These are phyloP conservation scores for Diplodia scrobiculata DNA, from an alignment of 2,329 filamentous ascomycete species.

Conservation along the genomic window DNA sequence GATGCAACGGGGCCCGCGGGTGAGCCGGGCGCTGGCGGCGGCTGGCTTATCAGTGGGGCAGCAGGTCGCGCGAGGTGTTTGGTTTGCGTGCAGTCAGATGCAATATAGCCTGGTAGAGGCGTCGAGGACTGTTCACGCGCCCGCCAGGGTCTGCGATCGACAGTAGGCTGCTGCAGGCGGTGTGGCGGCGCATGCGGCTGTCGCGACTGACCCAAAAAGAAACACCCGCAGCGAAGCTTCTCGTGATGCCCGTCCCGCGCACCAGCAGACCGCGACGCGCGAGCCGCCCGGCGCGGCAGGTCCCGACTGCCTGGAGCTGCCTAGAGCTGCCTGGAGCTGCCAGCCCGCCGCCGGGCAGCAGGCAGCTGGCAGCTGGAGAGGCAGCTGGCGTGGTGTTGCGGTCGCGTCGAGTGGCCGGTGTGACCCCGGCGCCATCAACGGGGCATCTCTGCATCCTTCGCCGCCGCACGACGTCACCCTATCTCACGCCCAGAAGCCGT, in stretches of 20 bases:
- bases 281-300: not conserved
- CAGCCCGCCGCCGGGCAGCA: too few species aligned
- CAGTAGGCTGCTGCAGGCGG: constrained; percentile 7
- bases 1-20: not conserved
- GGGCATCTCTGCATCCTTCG: not conserved
- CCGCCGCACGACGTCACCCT: not conserved
- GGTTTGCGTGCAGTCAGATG: constrained; percentile 10
- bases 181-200: constrained; percentile 17
- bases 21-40: not conserved
- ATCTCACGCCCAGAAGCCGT: not conserved
- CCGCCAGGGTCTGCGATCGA: constrained; percentile 23
- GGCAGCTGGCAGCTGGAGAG: too few species aligned
- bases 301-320: not conserved
- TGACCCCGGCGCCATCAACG: constrained; percentile 4
- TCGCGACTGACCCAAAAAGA: constrained; percentile 3
- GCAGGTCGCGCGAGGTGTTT: not conserved
- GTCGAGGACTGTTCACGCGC: constrained; percentile 2
- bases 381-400: not conserved
- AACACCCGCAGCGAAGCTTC: not conserved
- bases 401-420: not conserved
- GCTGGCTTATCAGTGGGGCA: constrained; percentile 16
- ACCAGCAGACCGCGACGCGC: not conserved
- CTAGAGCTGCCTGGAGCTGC: not conserved
- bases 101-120: not conserved
- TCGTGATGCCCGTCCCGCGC: not conserved